Evolutionary conservation across 2,329 filamentous ascomycete species (phyloP).

Genomic region (Cladorrhinum sp.): DNA sequence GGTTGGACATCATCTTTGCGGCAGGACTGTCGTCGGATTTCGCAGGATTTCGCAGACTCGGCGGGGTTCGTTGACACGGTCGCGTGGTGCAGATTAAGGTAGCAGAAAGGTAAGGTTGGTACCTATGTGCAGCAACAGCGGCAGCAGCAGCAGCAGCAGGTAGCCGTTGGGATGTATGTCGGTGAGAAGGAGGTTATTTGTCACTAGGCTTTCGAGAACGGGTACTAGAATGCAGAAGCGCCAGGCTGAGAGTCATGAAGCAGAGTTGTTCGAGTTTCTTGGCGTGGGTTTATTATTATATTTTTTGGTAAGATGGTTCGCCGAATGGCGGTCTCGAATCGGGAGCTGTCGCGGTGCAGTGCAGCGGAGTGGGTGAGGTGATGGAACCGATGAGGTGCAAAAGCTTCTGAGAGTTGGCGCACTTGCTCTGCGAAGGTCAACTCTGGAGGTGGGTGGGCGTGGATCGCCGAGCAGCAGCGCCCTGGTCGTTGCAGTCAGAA

Average conservation of each 20-base stretch:
- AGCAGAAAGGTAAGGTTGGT: not conserved
- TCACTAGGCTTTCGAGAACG: conserved; percentile 8
- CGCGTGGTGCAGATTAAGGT: not conserved
- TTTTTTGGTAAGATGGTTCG: not conserved
- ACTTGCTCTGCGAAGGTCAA: not conserved
- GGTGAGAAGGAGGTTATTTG: conserved; percentile 13
- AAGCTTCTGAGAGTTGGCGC: not conserved
- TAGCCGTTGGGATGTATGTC: not conserved
- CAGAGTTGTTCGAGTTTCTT: not conserved
- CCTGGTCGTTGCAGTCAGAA: conserved; percentile 3
- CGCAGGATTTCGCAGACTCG: not conserved
- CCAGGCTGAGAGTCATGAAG: conserved; percentile 25
- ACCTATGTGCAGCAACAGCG: not conserved
- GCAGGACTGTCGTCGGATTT: not conserved
- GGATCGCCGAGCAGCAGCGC: not conserved
- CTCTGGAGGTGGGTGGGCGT: not conserved
- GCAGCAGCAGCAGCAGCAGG: not conserved
- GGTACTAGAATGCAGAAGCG: conserved; percentile 16
- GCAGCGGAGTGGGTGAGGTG: not conserved
- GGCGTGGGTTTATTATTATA: not conserved
- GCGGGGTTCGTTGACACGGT: not conserved
- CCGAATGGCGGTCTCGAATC: not conserved
- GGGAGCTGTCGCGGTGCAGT: not conserved
- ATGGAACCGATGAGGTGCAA: not conserved
- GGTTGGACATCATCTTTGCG: conserved; percentile 58